Conservation (phyloP, 1,284 basidiomycete species). For the Agaricales sp. region DNA sequence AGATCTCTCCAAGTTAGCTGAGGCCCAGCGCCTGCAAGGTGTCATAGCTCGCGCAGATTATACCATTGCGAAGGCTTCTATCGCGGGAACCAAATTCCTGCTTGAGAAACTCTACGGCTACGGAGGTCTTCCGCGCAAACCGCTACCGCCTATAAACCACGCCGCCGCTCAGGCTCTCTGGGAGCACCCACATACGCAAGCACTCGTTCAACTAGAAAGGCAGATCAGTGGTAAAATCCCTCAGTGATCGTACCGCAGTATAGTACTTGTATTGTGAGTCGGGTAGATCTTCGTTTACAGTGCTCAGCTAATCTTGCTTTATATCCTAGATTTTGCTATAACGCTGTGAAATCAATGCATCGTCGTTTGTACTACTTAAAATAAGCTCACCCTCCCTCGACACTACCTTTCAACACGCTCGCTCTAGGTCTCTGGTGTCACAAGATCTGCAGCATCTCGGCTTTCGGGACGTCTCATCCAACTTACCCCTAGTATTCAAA, state of each 20-base stretch:
- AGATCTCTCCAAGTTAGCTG: slow-evolving; percentile 47
- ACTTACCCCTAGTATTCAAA: no score
- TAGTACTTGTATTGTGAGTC: no score
- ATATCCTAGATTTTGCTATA: no score
- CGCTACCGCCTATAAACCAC: slow-evolving; percentile 55
- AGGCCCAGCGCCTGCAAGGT: slow-evolving; percentile 71
- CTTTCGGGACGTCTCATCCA: no score
- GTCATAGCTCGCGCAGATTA: slow-evolving; percentile 73
- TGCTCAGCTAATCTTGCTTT: no score
- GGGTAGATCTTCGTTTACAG: no score
- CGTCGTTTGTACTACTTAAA: no score
- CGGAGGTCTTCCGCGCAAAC: slow-evolving; percentile 65
- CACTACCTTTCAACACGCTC: no score
- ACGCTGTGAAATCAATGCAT: no score
- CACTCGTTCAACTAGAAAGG: slow-evolving; percentile 56
- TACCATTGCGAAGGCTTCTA: slow-evolving; percentile 69
- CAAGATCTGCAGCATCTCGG: no score
- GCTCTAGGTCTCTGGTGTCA: no score
- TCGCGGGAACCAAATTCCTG: slow-evolving; percentile 77
- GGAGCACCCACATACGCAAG: slow-evolving; percentile 60
- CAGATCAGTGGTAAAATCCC: slow-evolving; percentile 34
- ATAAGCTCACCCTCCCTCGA: no score
- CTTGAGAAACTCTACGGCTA: slow-evolving; percentile 69
- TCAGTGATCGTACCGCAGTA: background rate
- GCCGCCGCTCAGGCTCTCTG: slow-evolving; percentile 50